Conservation (phyloP, 2,329 filamentous ascomycete species). For the Monilinia polystroma region DNA sequence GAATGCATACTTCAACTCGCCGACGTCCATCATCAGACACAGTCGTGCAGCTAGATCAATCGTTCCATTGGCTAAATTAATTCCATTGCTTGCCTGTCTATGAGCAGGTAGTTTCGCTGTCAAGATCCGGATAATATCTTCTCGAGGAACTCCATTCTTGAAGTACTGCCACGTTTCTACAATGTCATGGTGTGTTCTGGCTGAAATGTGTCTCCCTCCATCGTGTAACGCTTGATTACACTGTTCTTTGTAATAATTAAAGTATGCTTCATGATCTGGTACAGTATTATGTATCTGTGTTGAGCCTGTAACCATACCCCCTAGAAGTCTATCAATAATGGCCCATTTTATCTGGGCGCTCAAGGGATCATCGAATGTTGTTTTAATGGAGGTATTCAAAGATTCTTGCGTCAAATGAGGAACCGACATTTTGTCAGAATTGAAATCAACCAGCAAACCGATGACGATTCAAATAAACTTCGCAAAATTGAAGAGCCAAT, state of each 20-base stretch:
- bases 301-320: too few relatives aligned
- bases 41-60: constrained; percentile 6
- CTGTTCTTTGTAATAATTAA: constrained; percentile 25
- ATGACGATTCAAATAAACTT: too few relatives aligned
- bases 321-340: too few relatives aligned
- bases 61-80: background rate
- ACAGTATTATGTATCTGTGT: too few relatives aligned
- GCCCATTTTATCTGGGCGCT: too few relatives aligned
- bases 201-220: constrained; percentile 17
- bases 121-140: background rate
- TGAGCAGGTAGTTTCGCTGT: background rate
- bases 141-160: background rate
- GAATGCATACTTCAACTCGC: background rate
- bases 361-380: too few relatives aligned
- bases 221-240: constrained; percentile 23
- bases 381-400: too few relatives aligned
- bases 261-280: constrained; percentile 20
- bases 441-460: too few relatives aligned
- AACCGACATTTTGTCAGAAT: too few relatives aligned
- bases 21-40: background rate
- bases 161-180: constrained; percentile 13
- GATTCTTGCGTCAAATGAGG: too few relatives aligned
- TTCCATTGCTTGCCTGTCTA: background rate
- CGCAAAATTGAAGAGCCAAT: too few relatives aligned
- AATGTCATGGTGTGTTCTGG: constrained; percentile 21